phyloP scores from a whole-genome alignment of 768 basidiomycete genomes.

The Amanita inopinata region DNA sequence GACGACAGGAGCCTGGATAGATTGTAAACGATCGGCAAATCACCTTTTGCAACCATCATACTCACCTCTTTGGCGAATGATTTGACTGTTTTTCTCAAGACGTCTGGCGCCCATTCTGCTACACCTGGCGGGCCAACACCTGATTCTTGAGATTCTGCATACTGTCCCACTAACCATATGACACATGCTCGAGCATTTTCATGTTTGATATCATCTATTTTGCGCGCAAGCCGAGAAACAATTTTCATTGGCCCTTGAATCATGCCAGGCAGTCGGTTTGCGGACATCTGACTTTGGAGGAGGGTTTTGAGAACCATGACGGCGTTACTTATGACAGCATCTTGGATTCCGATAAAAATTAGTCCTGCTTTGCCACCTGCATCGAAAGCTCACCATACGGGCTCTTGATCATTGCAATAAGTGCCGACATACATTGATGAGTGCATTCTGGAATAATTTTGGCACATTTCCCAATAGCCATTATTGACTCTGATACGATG shows the following conservation, averaged over 20 bases:
- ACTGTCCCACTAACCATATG: constrained; percentile 90
- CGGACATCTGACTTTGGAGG: constrained; percentile 55
- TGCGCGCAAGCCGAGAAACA: constrained; percentile 68
- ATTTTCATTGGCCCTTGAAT: constrained; percentile 47
- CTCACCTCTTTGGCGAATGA: constrained; percentile 63
- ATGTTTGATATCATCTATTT: constrained; percentile 73
- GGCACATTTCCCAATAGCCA: constrained; percentile 73
- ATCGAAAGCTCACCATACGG: constrained; percentile 45
- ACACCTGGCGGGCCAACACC: constrained; percentile 42
- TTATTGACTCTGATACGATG: constrained; percentile 64
- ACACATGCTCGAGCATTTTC: constrained; percentile 79
- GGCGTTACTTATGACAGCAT: constrained; percentile 66
- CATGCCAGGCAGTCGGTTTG: constrained; percentile 15
- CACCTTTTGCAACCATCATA: background rate
- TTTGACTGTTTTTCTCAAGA: constrained; percentile 72
- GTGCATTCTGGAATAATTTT: constrained; percentile 56
- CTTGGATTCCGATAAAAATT: constrained; percentile 26
- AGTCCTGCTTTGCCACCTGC: background rate
- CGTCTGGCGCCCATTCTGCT: constrained; percentile 79
- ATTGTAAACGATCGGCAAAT: constrained; percentile 4
- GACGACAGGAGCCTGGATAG: constrained; percentile 43
- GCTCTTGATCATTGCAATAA: constrained; percentile 76
- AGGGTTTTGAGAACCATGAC: constrained; percentile 81
- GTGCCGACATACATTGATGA: constrained; percentile 60
- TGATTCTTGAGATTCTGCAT: constrained; percentile 37